Conservation (phyloP, 2,329 filamentous ascomycete genomes). For the Trichoderma simmonsii region DNA sequence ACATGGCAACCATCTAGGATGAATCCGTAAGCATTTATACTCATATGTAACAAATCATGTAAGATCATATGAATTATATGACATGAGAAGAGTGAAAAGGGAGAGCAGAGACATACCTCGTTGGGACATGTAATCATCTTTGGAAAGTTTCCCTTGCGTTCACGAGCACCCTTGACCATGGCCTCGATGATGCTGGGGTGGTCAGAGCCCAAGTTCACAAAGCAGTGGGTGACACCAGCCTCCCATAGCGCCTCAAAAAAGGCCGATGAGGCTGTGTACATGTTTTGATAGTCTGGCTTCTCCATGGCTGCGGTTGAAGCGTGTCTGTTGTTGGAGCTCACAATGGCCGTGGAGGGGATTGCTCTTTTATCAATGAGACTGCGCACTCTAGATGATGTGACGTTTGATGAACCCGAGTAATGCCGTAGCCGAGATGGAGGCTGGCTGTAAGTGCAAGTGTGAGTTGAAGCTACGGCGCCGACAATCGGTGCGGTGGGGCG, state of each 20-base stretch:
- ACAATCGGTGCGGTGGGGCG: slow-evolving; percentile 19
- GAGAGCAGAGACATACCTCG: slow-evolving; percentile 51
- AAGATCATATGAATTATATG: background rate
- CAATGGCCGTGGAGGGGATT: slow-evolving; percentile 4
- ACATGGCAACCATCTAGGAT: slow-evolving; percentile 74
- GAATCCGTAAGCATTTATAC: background rate
- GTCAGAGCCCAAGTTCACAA: slow-evolving; percentile 66
- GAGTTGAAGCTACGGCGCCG: slow-evolving; percentile 12
- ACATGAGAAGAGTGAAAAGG: background rate
- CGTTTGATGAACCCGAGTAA: background rate
- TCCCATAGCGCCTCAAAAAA: slow-evolving; percentile 82
- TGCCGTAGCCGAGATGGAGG: slow-evolving; percentile 4
- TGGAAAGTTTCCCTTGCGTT: slow-evolving; percentile 63
- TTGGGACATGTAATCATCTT: slow-evolving; percentile 77
- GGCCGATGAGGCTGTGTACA: slow-evolving; percentile 74
- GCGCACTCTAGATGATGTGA: background rate
- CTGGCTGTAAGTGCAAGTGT: slow-evolving; percentile 6
- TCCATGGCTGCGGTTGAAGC: slow-evolving; percentile 20
- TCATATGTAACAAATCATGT: background rate
- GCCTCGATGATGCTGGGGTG: slow-evolving; percentile 78
- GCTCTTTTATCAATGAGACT: background rate
- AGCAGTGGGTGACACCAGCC: slow-evolving; percentile 57
- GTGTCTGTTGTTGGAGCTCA: slow-evolving; percentile 12
- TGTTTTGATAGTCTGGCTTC: slow-evolving; percentile 30
- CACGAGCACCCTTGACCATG: slow-evolving; percentile 71